phyloP scores from a whole-genome alignment of 2,329 filamentous ascomycete species.

The Harringtonia lauricola region DNA sequence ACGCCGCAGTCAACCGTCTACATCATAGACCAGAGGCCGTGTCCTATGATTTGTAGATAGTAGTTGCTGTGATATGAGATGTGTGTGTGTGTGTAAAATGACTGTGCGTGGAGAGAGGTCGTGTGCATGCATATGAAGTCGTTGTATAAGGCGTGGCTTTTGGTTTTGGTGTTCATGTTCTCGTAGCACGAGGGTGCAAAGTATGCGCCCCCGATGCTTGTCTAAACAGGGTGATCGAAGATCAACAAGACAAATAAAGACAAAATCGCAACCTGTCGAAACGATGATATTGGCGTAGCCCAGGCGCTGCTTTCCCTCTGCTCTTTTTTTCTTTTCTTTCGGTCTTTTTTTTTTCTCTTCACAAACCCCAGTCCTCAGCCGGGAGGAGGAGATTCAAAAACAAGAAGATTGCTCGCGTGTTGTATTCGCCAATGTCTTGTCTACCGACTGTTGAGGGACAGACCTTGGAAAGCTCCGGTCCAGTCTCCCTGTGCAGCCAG shows the following conservation, averaged over 20 bases:
- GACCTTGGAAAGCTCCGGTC: constrained; percentile 53
- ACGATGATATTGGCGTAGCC: no score
- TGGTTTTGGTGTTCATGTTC: neutral
- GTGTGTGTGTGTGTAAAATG: neutral
- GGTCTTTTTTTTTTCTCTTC: neutral
- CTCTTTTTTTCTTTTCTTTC: neutral
- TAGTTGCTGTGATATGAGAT: no score
- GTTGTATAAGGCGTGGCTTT: neutral
- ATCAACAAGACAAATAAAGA: no score
- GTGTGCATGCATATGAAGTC: neutral
- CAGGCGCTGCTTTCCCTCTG: no score
- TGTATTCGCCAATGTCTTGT: neutral
- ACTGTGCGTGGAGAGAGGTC: no score
- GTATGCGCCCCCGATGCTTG: no score
- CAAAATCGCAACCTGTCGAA: no score
- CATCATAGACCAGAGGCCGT: no score
- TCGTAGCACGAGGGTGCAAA: neutral
- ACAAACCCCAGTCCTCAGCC: neutral
- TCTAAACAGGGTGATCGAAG: no score
- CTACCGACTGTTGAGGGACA: constrained; percentile 48
- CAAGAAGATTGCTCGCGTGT: no score
- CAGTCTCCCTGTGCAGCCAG: constrained; percentile 45
- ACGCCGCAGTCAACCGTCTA: no score
- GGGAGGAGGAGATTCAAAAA: neutral
- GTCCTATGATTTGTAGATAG: no score